These are phyloP conservation scores for Cercophora sp. DNA, from an alignment of 495 filamentous ascomycete species.

Conservation along the genomic window DNA sequence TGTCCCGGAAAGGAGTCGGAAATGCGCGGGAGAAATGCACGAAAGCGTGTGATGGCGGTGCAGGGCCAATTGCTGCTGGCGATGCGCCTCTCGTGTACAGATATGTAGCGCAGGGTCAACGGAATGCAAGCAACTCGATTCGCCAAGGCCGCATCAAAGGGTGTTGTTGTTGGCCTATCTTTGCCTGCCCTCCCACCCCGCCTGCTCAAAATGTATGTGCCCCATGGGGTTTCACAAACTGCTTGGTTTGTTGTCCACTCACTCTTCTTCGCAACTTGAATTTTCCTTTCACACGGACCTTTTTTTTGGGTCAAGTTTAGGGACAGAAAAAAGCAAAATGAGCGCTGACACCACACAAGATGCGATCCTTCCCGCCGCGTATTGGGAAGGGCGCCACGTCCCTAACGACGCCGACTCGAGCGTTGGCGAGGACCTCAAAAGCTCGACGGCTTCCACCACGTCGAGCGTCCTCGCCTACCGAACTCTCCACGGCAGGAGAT, in stretches of 20 bases:
- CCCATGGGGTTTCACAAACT: neutral
- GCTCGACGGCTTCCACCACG: conserved; percentile 40
- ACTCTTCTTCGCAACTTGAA: too few relatives aligned
- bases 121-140: neutral
- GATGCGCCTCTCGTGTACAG: neutral
- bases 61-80: neutral
- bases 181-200: neutral
- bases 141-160: neutral
- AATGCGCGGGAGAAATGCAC: neutral
- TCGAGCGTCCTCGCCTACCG: conserved; percentile 40
- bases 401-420: conserved; percentile 32
- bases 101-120: neutral
- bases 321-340: too few relatives aligned
- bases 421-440: conserved; percentile 27
- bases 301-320: too few relatives aligned
- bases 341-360: neutral
- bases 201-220: too few relatives aligned
- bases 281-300: too few relatives aligned
- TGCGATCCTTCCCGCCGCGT: neutral
- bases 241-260: too few relatives aligned
- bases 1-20: too few relatives aligned
- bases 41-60: neutral
- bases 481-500: conserved; percentile 34
- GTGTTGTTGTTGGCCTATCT: neutral
- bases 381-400: neutral